Conservation (phyloP, 73 alveolate genomes). For the Stentor coeruleus region DNA sequence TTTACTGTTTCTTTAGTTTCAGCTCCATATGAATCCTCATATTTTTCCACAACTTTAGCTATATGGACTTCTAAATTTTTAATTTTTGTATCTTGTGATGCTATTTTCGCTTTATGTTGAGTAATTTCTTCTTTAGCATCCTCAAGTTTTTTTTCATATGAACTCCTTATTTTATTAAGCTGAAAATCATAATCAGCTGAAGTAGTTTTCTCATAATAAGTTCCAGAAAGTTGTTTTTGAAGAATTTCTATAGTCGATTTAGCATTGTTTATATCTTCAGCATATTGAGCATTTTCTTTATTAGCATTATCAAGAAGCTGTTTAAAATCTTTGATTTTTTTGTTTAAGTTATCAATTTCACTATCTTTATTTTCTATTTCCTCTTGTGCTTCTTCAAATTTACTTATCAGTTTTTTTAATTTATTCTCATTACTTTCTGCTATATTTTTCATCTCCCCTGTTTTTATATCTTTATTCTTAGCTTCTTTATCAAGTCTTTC, state of each 20-base stretch:
- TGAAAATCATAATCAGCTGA: conserved; percentile 19
- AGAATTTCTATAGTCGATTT: background rate
- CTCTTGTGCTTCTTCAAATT: background rate
- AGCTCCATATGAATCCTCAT: background rate
- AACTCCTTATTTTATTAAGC: background rate
- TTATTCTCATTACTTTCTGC: background rate
- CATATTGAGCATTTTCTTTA: background rate
- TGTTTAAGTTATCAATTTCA: background rate
- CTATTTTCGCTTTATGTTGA: background rate
- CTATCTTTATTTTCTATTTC: background rate
- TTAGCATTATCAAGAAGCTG: background rate
- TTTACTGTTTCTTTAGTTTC: conserved; percentile 19
- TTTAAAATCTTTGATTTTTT: background rate
- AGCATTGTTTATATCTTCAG: background rate
- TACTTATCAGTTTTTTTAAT: background rate
- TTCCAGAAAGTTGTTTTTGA: background rate
- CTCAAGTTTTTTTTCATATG: conserved; percentile 16
- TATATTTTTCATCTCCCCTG: background rate
- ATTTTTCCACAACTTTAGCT: background rate
- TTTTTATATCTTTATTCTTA: background rate
- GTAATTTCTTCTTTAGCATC: background rate
- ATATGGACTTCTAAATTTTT: conserved; percentile 6
- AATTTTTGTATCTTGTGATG: background rate
- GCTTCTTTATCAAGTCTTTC: background rate
- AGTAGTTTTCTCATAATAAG: background rate